Base-by-base conservation (phyloP, 2,329 filamentous ascomycete genomes). In the Hysterium pulicare region DNA sequence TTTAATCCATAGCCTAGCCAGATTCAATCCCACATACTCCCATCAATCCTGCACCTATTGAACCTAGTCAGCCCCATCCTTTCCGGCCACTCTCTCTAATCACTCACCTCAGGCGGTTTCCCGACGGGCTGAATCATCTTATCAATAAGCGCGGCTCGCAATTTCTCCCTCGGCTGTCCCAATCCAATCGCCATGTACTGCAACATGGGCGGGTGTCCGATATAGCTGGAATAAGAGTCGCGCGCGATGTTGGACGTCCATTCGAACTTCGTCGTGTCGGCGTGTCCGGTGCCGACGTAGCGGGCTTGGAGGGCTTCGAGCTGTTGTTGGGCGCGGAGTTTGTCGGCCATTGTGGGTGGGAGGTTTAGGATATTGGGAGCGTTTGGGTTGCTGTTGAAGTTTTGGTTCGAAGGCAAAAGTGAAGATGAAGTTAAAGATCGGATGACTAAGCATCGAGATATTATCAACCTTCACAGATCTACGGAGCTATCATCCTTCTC, bases 181-280 rank as follows among this genome's bases (percentile, higher is more conserved):
- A 94, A 82, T 0, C 90, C 91, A 38, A 97, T 82, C 15, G 87
- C 79, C 75, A 96, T 90, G 68, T 95, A 96, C 30, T 87, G 82
- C 13, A 97, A 76, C 47, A 96, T 76, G 6, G 90, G 86, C 13
- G 90, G 87, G 65, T 98, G 93, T 16, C 93, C 93, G 51, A 93
- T 79, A 58, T 95, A 90, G 49, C 84, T 90, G 16, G 90, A 82
- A 64, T 91, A 90, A 17, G 86, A 94, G 73, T 98, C 93, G 66
- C 93, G 90, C 64, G 90, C 81, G 63, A 97, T 91, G 73, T 97
- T 98, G 46, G 87, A 90, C 38, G 86, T 86, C 90, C 90, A 98
- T 72, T 98, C 93, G 83, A 93, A 93, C 68, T 89, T 94, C 20
- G 90, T 95, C 11, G 91, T 97, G 72, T 98, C 93, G 33, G 91